Conservation (phyloP, 176 grass and related monocot species). For the Rhynchospora tenuis region DNA sequence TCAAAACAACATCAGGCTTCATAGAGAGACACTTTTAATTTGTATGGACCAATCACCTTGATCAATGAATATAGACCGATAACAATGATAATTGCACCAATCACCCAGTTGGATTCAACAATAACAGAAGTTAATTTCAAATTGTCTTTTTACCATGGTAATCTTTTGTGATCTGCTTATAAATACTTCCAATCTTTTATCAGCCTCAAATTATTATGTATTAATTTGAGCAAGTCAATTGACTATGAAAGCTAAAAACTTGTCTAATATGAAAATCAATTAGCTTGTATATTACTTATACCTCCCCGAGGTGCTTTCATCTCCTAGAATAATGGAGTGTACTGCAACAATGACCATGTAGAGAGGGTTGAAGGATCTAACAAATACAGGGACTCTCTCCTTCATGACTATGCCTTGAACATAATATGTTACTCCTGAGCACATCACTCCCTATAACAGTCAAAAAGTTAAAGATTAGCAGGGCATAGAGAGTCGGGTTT, state of each 20-base stretch:
- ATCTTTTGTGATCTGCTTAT: not conserved
- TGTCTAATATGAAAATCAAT: not conserved
- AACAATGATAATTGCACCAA: constrained; percentile 43
- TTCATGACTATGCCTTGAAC: constrained; percentile 48
- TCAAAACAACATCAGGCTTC: no score
- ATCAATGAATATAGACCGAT: constrained; percentile 48
- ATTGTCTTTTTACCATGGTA: not conserved
- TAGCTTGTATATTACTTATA: not conserved
- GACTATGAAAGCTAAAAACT: not conserved
- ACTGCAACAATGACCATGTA: constrained; percentile 47
- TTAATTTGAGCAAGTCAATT: not conserved
- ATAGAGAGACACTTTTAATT: no score
- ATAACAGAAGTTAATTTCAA: constrained; percentile 2
- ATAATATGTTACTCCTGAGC: constrained; percentile 43
- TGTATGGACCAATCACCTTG: constrained; percentile 20
- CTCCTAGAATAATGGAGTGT: constrained; percentile 41
- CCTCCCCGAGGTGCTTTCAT: constrained; percentile 44
- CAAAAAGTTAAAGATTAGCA: not conserved
- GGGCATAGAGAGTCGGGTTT: not conserved
- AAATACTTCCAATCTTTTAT: not conserved
- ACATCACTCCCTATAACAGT: constrained; percentile 40
- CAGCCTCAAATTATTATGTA: not conserved
- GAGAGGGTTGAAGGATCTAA: constrained; percentile 52
- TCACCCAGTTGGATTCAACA: constrained; percentile 17
- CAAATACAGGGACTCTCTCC: constrained; percentile 47